Percentiles rank a stretch among this genome's conserved stretches.
Evolutionary conservation across 2,329 filamentous ascomycete genomes (phyloP).

Genomic region (Penicillium capsulatum): DNA sequence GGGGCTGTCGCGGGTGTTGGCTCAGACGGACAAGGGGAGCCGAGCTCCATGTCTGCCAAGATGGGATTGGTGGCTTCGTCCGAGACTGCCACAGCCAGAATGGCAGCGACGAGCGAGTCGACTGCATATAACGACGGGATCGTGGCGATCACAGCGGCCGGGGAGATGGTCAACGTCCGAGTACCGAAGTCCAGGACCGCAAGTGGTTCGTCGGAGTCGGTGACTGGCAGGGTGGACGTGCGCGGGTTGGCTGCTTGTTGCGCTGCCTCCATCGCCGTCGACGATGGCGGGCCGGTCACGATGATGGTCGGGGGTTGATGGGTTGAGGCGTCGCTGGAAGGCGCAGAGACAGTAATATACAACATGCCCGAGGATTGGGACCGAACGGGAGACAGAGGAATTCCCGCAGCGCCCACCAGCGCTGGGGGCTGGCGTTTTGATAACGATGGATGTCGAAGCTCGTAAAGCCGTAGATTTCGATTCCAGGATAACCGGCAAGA

Average conservation of each 20-base stretch:
- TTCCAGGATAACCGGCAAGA: constrained; percentile 47
- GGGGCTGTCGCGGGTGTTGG: constrained; percentile 6
- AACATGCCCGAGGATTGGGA: constrained; percentile 34
- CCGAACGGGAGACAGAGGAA: constrained; percentile 31
- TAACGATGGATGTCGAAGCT: constrained; percentile 46
- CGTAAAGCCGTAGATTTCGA: constrained; percentile 38
- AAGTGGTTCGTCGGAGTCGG: constrained; percentile 38
- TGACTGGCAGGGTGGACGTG: constrained; percentile 40
- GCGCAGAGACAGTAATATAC: constrained; percentile 40
- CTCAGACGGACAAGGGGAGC: constrained; percentile 15
- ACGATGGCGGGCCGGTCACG: constrained; percentile 36
- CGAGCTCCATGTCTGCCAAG: constrained; percentile 35
- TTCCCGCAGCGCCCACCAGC: constrained; percentile 34
- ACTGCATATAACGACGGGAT: constrained; percentile 48
- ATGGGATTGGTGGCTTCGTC: constrained; percentile 40
- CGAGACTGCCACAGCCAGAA: constrained; percentile 44
- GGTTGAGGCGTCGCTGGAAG: constrained; percentile 23
- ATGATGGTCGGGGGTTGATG: constrained; percentile 35
- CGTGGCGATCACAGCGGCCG: constrained; percentile 37
- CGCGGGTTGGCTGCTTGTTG: constrained; percentile 32
- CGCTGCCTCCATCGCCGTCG: constrained; percentile 33
- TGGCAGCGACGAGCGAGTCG: constrained; percentile 45
- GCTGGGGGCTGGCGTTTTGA: constrained; percentile 28
- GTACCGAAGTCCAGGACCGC: constrained; percentile 44
- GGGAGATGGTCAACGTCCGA: constrained; percentile 39